phyloP scores from a whole-genome alignment of 148 eudicot species.

The Camellia lanceoleosa region DNA sequence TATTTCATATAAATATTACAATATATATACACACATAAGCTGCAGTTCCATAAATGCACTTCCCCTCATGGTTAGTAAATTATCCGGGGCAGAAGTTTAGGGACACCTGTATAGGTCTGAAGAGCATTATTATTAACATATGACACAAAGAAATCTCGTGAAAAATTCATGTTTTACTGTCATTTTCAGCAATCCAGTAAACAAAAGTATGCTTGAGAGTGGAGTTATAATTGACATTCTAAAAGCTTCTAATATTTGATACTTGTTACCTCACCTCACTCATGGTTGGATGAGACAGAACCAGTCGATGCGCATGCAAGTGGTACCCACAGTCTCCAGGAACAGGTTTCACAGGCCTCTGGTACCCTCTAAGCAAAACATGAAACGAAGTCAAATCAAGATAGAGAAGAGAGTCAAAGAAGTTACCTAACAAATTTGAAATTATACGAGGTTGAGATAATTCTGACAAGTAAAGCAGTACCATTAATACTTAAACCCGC shows the following conservation, averaged over 20 bases:
- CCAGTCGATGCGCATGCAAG: constrained; percentile 82
- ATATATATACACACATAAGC: not conserved
- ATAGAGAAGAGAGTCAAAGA: not conserved
- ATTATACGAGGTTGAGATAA: not conserved
- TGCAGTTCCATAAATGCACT: not conserved
- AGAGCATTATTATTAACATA: not conserved
- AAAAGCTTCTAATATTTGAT: not conserved
- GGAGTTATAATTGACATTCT: not conserved
- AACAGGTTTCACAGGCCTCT: constrained; percentile 80
- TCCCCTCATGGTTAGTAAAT: not conserved
- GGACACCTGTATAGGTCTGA: not conserved
- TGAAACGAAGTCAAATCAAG: not conserved
- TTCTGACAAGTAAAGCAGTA: not conserved
- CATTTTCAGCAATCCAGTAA: not conserved
- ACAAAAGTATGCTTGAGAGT: not conserved
- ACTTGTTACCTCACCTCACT: constrained; percentile 49
- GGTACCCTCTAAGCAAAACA: constrained; percentile 60
- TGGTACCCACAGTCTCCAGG: constrained; percentile 96
- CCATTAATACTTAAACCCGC: not conserved
- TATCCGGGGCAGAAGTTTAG: not conserved
- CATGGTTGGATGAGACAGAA: constrained; percentile 65
- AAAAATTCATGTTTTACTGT: not conserved
- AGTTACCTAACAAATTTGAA: not conserved
- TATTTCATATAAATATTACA: not conserved
- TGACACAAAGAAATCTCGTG: not conserved